Evolutionary conservation across 805 yeast genomes (phyloP), one percentile per base, ranked within the genome.

Genomic region (Candida multigemmis): DNA sequence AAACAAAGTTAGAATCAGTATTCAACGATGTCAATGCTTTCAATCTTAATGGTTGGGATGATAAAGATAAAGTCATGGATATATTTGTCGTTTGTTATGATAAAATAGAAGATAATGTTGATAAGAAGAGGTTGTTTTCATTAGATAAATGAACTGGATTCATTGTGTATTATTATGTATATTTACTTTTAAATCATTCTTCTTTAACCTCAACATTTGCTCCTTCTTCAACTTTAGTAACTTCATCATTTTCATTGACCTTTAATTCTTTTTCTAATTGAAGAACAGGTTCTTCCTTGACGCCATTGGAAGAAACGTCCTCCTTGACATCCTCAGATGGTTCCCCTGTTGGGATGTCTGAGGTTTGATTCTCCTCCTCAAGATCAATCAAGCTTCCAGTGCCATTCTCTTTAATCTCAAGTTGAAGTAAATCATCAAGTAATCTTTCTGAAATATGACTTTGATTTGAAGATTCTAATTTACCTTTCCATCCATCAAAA

Each of bases 401-500:
- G 7, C 9, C 9, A 7, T 17, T 7, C 5, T 14, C 7, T 7
- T 17, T n/a, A 21, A 18, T 24, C 19, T 24, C 18, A 20, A 31
- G 21, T 17, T 31, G 30, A 31, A 31, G 24, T 18, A 30, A 41
- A 19, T 74, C 74, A 13, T 56, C 50, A 25, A 60, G 44, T 29
- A 87, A 60, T 53, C 89, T 69, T 7, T 70, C 74, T 28, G 87
- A 77, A 24, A 83, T 59, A 27, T 63, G 56, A 1, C 49, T 47
- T 40, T 80, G 75, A 21, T 78, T 81, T 20, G 58, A 52, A 9
- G 53, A 44, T 2, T 28, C 44, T 32, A 89, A 63, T 23, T 63
- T 50, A 10, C 61, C 51, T 53, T 81, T 82, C 97, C 98, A 89
- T 31, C 57, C 49, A 8, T 58, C 56, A 19, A 83, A 71, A 13